Evolutionary conservation across 1,284 basidiomycete species (phyloP).

Genomic region (Coriolopsis trogii): DNA sequence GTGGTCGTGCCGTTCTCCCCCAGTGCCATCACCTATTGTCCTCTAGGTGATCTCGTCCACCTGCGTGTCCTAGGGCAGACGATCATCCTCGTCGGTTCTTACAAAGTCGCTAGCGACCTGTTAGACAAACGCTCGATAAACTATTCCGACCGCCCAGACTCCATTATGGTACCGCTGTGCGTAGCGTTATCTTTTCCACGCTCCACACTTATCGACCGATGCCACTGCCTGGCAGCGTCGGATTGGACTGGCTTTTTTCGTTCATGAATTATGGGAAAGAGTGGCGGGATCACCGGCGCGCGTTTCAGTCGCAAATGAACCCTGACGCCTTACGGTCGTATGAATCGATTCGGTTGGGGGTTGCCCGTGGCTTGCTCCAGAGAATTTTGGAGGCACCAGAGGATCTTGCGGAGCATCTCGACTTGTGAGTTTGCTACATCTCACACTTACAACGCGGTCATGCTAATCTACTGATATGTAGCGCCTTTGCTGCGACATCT

Average conservation of each 20-base stretch:
- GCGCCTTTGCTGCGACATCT: constrained; percentile 9
- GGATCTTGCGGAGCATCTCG: neutral
- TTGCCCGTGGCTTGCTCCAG: neutral
- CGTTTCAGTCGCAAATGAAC: constrained; percentile 12
- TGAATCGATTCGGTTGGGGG: neutral
- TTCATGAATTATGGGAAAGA: constrained; percentile 8
- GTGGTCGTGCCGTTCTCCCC: neutral
- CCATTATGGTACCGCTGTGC: constrained; percentile 12
- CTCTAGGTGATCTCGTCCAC: constrained; percentile 9
- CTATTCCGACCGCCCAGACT: constrained; percentile 15
- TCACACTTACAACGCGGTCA: neutral
- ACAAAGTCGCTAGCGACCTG: constrained; percentile 17
- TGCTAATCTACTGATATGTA: neutral
- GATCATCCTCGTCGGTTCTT: constrained; percentile 18
- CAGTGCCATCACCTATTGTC: neutral
- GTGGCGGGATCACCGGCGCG: constrained; percentile 17
- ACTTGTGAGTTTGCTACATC: constrained; percentile 3
- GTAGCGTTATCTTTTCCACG: neutral
- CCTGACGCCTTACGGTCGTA: neutral
- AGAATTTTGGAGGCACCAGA: constrained; percentile 1
- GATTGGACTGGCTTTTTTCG: constrained; percentile 3
- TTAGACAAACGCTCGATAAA: constrained; percentile 19
- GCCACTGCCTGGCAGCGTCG: neutral
- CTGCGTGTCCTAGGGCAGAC: constrained; percentile 7
- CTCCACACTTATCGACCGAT: no score